Evolutionary conservation across 2,329 filamentous ascomycete species (phyloP), one percentile per base, ranked within the genome.

Genomic region (Talaromyces pinophilus): DNA sequence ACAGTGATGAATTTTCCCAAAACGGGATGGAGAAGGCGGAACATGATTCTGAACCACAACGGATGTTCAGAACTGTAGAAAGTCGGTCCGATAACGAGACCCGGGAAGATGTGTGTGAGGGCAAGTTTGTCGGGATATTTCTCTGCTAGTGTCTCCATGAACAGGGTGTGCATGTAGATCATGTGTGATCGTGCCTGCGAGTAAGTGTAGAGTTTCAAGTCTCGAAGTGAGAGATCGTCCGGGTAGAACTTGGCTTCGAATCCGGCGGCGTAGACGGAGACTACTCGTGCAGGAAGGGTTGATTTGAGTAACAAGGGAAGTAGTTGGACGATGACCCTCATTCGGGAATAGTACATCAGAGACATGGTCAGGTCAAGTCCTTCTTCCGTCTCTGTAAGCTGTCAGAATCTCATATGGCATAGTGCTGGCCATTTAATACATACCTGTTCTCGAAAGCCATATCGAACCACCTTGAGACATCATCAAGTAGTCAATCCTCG

Each of bases 401-500:
- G 28, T 54, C 2, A 52, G n/a, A 33, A 13, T 13, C 28, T 25
- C 25, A 25, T 4, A 19, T 28, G 5, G 19, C 8, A 15, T 1
- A 17, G 1, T 13, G 2, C 8, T 54, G 28, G n/a, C 19, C 7
- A 30, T 63, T 8, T 0, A 11, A 10, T 44, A 19, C 30, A 2
- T 35, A 66, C 64, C 64, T 33, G 19, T 66, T 15, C 64, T 46
- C 22, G 64, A 42, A 42, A 57, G 59, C 44, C 59, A 66, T 54
- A 63, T 59, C 1, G 59, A 59, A 5, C 64, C 64, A 22, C 59
- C 64, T 33, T 66, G 64, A 13, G 59, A 66, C 54, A 66, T 13
- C 64, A 66, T 66, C 38, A 66, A 19, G 35, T 66, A 66, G 19
- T 66, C 64, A n/a, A 66, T 66, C 8, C 60, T 57, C 5, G 64